Percentiles rank a stretch among this genome's conserved stretches.
These are phyloP conservation scores for Kurtzmaniella natalensis DNA, from an alignment of 1,139 yeast genomes.

Conservation along the genomic window DNA sequence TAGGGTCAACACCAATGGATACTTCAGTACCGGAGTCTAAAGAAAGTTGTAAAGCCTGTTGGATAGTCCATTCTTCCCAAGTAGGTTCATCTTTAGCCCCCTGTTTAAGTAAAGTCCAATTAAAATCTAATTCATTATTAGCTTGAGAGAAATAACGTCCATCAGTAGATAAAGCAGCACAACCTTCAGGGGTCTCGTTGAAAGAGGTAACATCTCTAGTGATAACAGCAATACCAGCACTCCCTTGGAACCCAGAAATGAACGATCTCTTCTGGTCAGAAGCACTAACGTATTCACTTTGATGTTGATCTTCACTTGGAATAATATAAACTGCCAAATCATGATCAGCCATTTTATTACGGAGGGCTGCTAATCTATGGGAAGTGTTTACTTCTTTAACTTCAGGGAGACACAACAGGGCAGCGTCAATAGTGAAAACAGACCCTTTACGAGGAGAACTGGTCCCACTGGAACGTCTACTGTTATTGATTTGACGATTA, in stretches of 20 bases:
- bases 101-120: constrained; percentile 82
- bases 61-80: constrained; percentile 85
- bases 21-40: constrained; percentile 39
- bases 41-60: constrained; percentile 53
- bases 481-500: constrained; percentile 44
- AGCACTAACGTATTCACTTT: constrained; percentile 79
- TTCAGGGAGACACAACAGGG: constrained; percentile 42
- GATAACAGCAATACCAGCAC: constrained; percentile 90
- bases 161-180: constrained; percentile 85
- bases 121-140: constrained; percentile 75
- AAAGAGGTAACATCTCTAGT: constrained; percentile 64
- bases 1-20: constrained; percentile 54
- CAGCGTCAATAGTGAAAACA: constrained; percentile 45
- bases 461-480: constrained; percentile 25
- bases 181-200: constrained; percentile 57
- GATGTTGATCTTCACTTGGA: constrained; percentile 93
- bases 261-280: constrained; percentile 82
- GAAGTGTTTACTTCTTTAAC: constrained; percentile 53
- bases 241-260: constrained; percentile 88
- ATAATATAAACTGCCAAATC: constrained; percentile 75
- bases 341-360: constrained; percentile 60
- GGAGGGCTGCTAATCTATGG: constrained; percentile 54
- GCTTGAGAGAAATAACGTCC: constrained; percentile 96
- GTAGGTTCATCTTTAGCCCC: constrained; percentile 70
- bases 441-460: constrained; percentile 41